Conservation (phyloP, 2,329 filamentous ascomycete genomes). For the Calonectria hawksworthii region DNA sequence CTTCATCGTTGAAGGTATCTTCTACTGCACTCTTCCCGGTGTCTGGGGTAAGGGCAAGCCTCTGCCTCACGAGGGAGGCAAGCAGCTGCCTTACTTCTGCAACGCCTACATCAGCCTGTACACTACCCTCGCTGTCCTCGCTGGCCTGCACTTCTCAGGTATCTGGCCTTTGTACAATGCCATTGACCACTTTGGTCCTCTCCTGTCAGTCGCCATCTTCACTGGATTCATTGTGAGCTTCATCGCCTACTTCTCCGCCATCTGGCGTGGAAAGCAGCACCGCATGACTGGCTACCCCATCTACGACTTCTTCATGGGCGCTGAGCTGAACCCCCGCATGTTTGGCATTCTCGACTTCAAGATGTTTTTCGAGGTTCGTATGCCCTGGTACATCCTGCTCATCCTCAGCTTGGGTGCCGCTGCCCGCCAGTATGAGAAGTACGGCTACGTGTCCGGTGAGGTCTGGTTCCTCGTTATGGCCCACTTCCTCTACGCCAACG, state of each 20-base stretch:
- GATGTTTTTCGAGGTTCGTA: slow-evolving; percentile 95
- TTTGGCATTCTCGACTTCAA: slow-evolving; percentile 92
- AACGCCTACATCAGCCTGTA: slow-evolving; percentile 91
- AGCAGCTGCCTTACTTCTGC: slow-evolving; percentile 95
- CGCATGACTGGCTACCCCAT: slow-evolving; percentile 90
- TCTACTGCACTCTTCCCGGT: slow-evolving; percentile 89
- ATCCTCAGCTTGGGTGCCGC: slow-evolving; percentile 82
- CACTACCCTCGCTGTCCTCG: slow-evolving; percentile 80
- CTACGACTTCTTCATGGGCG: slow-evolving; percentile 96
- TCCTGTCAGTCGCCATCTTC: slow-evolving; percentile 93
- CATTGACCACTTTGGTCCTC: slow-evolving; percentile 93
- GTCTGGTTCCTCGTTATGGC: slow-evolving; percentile 88
- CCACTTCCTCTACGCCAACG: slow-evolving; percentile 92
- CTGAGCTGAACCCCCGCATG: slow-evolving; percentile 89
- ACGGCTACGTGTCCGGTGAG: slow-evolving; percentile 90
- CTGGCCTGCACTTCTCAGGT: slow-evolving; percentile 83
- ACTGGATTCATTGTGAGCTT: slow-evolving; percentile 89
- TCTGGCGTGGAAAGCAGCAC: slow-evolving; percentile 85
- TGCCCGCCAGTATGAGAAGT: slow-evolving; percentile 84
- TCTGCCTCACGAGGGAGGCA: slow-evolving; percentile 83
- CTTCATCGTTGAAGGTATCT: slow-evolving; percentile 84
- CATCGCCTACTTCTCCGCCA: slow-evolving; percentile 87
- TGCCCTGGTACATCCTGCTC: slow-evolving; percentile 93
- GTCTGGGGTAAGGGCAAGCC: slow-evolving; percentile 91
- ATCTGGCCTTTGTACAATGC: slow-evolving; percentile 91